Evolutionary conservation across 106 monocot genomes (phyloP).

Genomic region (Chionographis japonica): DNA sequence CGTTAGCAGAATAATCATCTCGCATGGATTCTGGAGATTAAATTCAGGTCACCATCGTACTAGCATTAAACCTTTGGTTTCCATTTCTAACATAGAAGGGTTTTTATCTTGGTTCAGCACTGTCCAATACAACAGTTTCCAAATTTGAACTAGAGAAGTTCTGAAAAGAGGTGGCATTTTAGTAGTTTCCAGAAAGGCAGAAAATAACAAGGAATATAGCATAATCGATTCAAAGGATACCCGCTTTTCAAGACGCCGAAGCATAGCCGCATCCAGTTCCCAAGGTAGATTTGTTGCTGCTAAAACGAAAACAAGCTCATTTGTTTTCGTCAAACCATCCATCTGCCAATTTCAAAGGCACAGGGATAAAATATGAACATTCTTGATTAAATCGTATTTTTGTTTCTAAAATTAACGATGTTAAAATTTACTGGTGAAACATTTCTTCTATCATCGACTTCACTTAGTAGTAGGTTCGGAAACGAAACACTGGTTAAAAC

Average conservation of each 20-base stretch:
- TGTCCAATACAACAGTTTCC: neutral
- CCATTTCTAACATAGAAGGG: no score
- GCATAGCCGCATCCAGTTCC: slow-evolving; percentile 99
- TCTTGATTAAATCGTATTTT: no score
- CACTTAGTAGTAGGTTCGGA: no score
- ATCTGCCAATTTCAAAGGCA: slow-evolving; percentile 42
- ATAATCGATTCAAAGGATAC: slow-evolving; percentile 38
- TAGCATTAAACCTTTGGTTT: no score
- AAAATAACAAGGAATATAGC: neutral
- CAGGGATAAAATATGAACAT: no score
- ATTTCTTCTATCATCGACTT: neutral
- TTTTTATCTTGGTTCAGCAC: neutral
- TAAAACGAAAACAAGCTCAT: slow-evolving; percentile 95
- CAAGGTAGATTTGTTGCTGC: slow-evolving; percentile 98
- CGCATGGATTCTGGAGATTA: no score
- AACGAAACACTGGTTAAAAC: neutral
- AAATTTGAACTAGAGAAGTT: neutral
- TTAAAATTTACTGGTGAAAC: neutral
- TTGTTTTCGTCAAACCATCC: slow-evolving; percentile 88
- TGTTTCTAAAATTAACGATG: no score
- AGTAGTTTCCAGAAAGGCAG: neutral
- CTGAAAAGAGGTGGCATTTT: neutral
- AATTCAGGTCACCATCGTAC: no score
- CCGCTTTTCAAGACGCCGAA: slow-evolving; percentile 89
- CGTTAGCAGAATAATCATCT: no score